Percentiles rank a stretch among this genome's conserved stretches.
These are phyloP conservation scores for Phylloporus scabripes DNA, from an alignment of 768 basidiomycete genomes.

Conservation along the genomic window DNA sequence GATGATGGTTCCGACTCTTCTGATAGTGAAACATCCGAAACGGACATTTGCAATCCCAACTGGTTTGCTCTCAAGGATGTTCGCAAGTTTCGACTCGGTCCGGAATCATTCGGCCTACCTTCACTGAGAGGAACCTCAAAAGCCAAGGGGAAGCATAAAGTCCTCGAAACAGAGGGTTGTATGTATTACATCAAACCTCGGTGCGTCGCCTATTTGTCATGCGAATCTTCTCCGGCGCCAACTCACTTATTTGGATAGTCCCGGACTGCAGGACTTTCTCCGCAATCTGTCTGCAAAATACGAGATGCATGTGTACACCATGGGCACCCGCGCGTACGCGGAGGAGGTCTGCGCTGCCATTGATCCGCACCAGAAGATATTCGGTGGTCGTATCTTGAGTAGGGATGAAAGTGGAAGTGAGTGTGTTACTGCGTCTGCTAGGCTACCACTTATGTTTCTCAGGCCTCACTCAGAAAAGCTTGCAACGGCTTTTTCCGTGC, in stretches of 20 bases:
- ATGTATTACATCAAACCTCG: conserved; percentile 98
- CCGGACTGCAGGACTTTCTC: conserved; percentile 81
- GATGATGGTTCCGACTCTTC: conserved; percentile 29
- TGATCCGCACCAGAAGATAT: conserved; percentile 81
- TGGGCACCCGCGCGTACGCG: conserved; percentile 97
- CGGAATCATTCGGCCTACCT: conserved; percentile 60
- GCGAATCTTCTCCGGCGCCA: neutral
- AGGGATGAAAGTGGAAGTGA: conserved; percentile 96
- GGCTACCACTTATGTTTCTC: conserved; percentile 11
- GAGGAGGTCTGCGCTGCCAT: conserved; percentile 92
- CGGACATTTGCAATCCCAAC: conserved; percentile 82
- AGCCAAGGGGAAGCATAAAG: conserved; percentile 56
- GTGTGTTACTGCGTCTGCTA: conserved; percentile 25
- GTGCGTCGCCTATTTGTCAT: conserved; percentile 40
- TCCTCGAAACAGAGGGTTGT: conserved; percentile 72
- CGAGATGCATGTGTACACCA: conserved; percentile 99
- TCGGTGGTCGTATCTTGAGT: conserved; percentile 83
- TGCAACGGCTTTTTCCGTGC: conserved; percentile 90
- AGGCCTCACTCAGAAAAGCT: conserved; percentile 89
- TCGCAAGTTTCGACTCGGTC: conserved; percentile 78
- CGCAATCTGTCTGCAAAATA: conserved; percentile 67
- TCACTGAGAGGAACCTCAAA: conserved; percentile 34
- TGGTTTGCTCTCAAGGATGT: conserved; percentile 90
- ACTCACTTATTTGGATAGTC: conserved; percentile 38
- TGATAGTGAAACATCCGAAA: conserved; percentile 37